These are phyloP conservation scores for Colletotrichum musae DNA, from an alignment of 2,329 filamentous ascomycete species.

Conservation along the genomic window DNA sequence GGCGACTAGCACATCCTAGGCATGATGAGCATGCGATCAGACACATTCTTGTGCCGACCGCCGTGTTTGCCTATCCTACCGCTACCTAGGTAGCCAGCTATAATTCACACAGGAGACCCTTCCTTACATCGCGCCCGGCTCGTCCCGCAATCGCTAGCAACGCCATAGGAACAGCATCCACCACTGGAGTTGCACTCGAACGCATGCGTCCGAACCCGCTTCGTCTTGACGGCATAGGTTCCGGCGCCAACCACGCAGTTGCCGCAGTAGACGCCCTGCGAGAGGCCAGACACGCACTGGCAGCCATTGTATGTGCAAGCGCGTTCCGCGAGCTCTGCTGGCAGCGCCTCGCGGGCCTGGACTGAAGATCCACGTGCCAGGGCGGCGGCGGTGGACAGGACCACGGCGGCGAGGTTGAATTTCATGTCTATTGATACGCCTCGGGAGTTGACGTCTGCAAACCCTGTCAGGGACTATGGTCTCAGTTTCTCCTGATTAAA, in stretches of 20 bases:
- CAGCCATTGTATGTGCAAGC: conserved; percentile 44
- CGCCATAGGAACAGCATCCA: conserved; percentile 44
- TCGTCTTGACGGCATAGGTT: conserved; percentile 43
- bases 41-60: too few relatives aligned
- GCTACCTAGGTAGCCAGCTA: too few relatives aligned
- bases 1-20: too few relatives aligned
- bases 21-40: too few relatives aligned
- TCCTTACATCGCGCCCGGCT: conserved; percentile 27
- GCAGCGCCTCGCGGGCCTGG: conserved; percentile 20
- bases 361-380: neutral
- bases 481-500: too few relatives aligned
- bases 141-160: conserved; percentile 41
- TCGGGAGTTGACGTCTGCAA: neutral
- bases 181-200: conserved; percentile 45
- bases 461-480: neutral
- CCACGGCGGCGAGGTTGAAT: neutral
- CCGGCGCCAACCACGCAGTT: conserved; percentile 44
- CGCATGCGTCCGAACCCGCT: conserved; percentile 42
- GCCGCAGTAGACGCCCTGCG: conserved; percentile 44
- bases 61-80: too few relatives aligned
- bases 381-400: neutral
- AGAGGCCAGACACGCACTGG: conserved; percentile 42
- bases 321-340: conserved; percentile 30
- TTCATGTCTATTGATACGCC: neutral
- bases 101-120: conserved; percentile 16